Base-by-base conservation (phyloP, 441 rosid species). In the Aleurites moluccanus region DNA sequence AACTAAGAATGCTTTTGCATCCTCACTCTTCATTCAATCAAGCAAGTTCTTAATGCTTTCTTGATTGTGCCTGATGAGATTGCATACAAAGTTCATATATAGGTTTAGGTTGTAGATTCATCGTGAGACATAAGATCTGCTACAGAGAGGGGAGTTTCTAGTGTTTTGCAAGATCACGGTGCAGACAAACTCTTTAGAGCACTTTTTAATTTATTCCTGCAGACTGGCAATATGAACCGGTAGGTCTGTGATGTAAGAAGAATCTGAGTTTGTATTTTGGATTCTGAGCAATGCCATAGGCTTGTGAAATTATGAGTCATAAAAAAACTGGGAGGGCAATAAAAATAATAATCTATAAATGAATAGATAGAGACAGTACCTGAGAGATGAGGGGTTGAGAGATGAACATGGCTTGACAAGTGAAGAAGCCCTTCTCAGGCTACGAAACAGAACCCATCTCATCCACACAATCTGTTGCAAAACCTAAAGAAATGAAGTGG, bases 401-500 rank as follows among this genome's bases (percentile, higher is more conserved):
- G 50, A 33, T 38, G 44, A n/a, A 33, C 52, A 23, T 57, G 62
- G 62, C 62, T 57, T 57, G 30, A 57, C 75, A 75, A 76, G 77
- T 7, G 73, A 76, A 56, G 78, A 66, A 66, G 80, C 74, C 49
- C 65, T 77, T 64, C 64, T 57, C 59, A 75, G 65, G 69, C 65
- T 45, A 18, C 60, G 30, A 55, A 63, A 55, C 20, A 78, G 27
- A 69, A 61, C 66, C 35, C n/a, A n/a, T n/a, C n/a, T n/a, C n/a
- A n/a, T n/a, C n/a, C n/a, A n/a, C n/a, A n/a, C n/a, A n/a, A n/a
- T n/a, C n/a, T n/a, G n/a, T n/a, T n/a, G n/a, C n/a, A n/a, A n/a
- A n/a, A n/a, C n/a, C n/a, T n/a, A n/a, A n/a, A n/a, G n/a, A n/a
- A n/a, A n/a, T n/a, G n/a, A n/a, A n/a, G n/a, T n/a, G n/a, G n/a